phyloP scores from a whole-genome alignment of 805 yeast species.

The Candida glaebosa region DNA sequence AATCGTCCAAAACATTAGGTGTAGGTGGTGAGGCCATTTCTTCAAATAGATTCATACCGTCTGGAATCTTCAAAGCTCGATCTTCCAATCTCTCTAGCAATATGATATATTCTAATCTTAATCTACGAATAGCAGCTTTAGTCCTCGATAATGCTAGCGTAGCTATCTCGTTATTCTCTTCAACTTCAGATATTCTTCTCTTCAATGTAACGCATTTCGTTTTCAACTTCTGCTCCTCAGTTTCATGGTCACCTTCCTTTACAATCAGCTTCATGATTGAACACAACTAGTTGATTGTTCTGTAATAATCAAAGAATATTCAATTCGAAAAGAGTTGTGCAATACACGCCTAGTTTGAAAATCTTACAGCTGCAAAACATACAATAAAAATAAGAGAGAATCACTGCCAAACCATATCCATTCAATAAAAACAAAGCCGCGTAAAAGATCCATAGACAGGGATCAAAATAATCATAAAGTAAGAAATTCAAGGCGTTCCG shows the following conservation, averaged over 20 bases:
- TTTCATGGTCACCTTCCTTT: neutral
- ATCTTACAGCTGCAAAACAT: too few species aligned
- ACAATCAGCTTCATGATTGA: neutral
- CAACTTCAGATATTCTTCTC: conserved; percentile 65
- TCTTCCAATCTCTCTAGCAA: conserved; percentile 76
- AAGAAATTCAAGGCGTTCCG: neutral
- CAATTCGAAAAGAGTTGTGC: too few species aligned
- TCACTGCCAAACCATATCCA: too few species aligned
- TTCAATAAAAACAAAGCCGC: too few species aligned
- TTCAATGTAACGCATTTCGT: conserved; percentile 72
- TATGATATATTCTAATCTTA: conserved; percentile 78
- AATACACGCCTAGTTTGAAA: too few species aligned
- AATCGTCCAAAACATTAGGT: conserved; percentile 33
- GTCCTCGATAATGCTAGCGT: conserved; percentile 76
- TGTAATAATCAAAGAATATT: too few species aligned
- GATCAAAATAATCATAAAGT: too few species aligned
- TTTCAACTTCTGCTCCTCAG: conserved; percentile 40
- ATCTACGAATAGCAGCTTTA: conserved; percentile 67
- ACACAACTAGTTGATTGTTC: neutral
- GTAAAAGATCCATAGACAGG: too few species aligned
- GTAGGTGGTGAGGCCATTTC: conserved; percentile 42
- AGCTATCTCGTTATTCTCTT: conserved; percentile 72
- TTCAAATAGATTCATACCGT: conserved; percentile 21
- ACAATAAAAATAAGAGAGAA: too few species aligned
- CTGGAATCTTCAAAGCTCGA: conserved; percentile 35